Evolutionary conservation across 345 rosid genomes (phyloP).

Genomic region (Corchorus capsularis): DNA sequence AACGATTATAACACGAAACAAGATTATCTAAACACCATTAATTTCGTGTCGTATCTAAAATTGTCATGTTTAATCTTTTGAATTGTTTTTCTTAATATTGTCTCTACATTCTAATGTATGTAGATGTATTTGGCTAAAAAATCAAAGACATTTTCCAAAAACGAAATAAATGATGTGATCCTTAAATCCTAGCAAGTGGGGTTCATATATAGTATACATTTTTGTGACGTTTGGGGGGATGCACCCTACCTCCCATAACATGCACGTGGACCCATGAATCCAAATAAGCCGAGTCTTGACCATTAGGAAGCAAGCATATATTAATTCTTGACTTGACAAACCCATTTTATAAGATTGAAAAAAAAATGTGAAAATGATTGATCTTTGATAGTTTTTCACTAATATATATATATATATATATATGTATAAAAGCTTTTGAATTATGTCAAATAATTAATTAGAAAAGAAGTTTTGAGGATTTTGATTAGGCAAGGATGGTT

Average conservation of each 20-base stretch:
- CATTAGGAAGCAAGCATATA: constrained; percentile 9
- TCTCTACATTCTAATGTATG: neutral
- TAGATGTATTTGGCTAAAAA: neutral
- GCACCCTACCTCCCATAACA: constrained; percentile 31
- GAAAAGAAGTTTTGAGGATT: neutral
- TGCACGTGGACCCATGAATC: constrained; percentile 40
- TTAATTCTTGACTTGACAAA: neutral
- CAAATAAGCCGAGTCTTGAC: constrained; percentile 29
- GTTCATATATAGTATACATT: constrained; percentile 2
- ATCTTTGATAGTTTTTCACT: neutral
- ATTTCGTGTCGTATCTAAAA: too few relatives aligned
- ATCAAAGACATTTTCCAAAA: neutral
- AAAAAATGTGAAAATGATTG: constrained; percentile 18
- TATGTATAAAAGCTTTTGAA: too few relatives aligned
- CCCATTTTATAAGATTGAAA: neutral
- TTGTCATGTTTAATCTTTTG: neutral
- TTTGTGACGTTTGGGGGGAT: constrained; percentile 30
- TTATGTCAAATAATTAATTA: neutral
- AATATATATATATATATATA: too few relatives aligned
- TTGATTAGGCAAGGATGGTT: constrained; percentile 18
- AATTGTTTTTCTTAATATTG: neutral
- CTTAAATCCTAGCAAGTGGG: constrained; percentile 47
- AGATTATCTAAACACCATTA: too few relatives aligned
- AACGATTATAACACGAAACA: too few relatives aligned
- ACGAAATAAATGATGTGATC: constrained; percentile 32